Evolutionary conservation across 139 green algal genomes (phyloP).

Genomic region (Chloropicon primus): DNA sequence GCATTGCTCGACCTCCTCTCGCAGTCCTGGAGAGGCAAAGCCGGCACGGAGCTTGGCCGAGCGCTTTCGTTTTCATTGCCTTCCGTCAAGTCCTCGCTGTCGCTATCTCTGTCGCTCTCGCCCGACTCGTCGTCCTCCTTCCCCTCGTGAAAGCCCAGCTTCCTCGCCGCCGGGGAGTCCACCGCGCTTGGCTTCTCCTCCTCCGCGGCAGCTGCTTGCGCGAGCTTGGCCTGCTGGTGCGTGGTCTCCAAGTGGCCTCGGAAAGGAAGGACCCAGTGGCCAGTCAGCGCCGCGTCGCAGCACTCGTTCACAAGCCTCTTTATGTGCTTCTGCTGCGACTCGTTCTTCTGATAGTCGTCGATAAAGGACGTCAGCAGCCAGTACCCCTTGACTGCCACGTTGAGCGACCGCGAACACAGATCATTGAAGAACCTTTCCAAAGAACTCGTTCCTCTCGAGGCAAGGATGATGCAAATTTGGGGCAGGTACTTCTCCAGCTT

Average conservation of each 20-base stretch:
- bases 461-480: conserved; percentile 67
- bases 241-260: not conserved
- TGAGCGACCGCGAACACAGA: conserved; percentile 63
- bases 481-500: conserved; percentile 70
- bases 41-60: not conserved
- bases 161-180: not conserved
- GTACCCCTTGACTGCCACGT: conserved; percentile 74
- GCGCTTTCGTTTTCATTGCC: not conserved
- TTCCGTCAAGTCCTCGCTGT: not conserved
- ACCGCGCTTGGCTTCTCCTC: not conserved
- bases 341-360: conserved; percentile 59
- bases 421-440: conserved; percentile 66
- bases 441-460: conserved; percentile 29
- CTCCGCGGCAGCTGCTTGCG: not conserved
- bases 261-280: not conserved
- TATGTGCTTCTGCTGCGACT: not conserved
- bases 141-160: not conserved
- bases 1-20: not conserved
- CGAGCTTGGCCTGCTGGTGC: not conserved
- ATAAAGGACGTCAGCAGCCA: conserved; percentile 80
- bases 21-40: not conserved
- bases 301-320: not conserved
- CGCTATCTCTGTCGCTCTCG: too few relatives aligned
- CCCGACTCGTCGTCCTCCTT: not conserved
- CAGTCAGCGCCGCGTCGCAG: not conserved